These are phyloP conservation scores for Vairimorpha necatrix DNA, from an alignment of 371 early-diverging fungal genomes.

Conservation along the genomic window DNA sequence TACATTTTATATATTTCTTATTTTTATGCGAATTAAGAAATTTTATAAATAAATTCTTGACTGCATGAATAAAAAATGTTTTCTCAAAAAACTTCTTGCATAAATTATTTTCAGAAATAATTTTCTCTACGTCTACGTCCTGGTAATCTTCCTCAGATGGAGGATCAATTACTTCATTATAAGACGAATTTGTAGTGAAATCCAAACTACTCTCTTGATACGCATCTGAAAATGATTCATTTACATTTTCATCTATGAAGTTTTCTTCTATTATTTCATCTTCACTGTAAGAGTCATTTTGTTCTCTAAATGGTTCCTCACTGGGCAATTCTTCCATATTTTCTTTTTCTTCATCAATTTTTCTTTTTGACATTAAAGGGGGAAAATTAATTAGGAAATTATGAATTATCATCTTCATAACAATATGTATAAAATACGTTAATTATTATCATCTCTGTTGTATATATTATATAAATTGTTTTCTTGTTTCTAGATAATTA, in stretches of 20 bases:
- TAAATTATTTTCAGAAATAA: slow-evolving; percentile 14
- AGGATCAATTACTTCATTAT: background rate
- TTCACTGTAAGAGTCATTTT: background rate
- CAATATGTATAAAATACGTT: background rate
- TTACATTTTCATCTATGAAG: background rate
- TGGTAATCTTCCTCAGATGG: slow-evolving; percentile 2
- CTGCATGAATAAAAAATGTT: slow-evolving; percentile 7
- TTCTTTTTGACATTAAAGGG: slow-evolving; percentile 2
- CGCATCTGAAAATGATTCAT: background rate
- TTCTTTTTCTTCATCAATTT: slow-evolving; percentile 1
- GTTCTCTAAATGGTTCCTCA: background rate
- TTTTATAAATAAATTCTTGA: slow-evolving; percentile 40
- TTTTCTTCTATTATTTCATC: background rate
- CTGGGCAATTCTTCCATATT: background rate
- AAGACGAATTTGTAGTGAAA: background rate
- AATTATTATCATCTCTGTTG: background rate
- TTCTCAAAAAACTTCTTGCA: slow-evolving; percentile 36
- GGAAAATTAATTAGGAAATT: background rate
- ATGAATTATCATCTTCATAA: background rate
- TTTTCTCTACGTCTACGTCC: slow-evolving; percentile 1
- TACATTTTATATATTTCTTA: slow-evolving; percentile 58
- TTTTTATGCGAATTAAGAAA: slow-evolving; percentile 44
- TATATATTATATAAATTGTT: background rate
- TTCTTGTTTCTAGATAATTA: background rate
- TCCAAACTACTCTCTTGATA: background rate